phyloP scores from a whole-genome alignment of 495 filamentous ascomycete genomes.

The Rhypophila decipiens region DNA sequence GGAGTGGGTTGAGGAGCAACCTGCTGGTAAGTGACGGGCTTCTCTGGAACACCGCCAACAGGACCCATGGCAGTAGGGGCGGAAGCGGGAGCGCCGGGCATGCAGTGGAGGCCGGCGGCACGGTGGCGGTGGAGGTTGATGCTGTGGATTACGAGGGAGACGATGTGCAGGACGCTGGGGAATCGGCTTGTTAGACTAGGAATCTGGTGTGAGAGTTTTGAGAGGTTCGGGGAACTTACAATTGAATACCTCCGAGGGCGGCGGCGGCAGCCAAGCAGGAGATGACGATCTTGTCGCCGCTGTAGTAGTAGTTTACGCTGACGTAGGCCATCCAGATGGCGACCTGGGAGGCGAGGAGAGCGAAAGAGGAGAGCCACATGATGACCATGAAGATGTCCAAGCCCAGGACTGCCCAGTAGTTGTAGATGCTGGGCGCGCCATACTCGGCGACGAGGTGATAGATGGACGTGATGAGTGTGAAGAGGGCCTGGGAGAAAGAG shows the following conservation, averaged over 20 bases:
- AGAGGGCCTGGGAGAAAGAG: conserved; percentile 26
- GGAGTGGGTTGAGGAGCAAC: not conserved
- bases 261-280: conserved; percentile 16
- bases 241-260: conserved; percentile 33
- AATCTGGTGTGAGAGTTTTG: not conserved
- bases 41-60: not conserved
- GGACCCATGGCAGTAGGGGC: not conserved
- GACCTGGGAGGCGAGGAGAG: conserved; percentile 31
- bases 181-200: not conserved
- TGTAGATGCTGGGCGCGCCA: conserved; percentile 28
- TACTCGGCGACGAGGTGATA: conserved; percentile 34
- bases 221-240: conserved; percentile 24
- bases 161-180: conserved; percentile 31
- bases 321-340: conserved; percentile 10
- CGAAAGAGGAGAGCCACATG: conserved; percentile 42
- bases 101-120: conserved; percentile 32
- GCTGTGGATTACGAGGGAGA: conserved; percentile 32
- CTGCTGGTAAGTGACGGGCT: not conserved
- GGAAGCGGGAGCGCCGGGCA: conserved; percentile 14
- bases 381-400: conserved; percentile 38
- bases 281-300: conserved; percentile 6
- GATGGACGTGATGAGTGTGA: conserved; percentile 31
- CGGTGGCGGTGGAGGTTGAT: conserved; percentile 41
- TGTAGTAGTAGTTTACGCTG: conserved; percentile 9
- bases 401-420: conserved; percentile 45